phyloP scores from a whole-genome alignment of 169 alveolate species.

The Plasmodium ovale region DNA sequence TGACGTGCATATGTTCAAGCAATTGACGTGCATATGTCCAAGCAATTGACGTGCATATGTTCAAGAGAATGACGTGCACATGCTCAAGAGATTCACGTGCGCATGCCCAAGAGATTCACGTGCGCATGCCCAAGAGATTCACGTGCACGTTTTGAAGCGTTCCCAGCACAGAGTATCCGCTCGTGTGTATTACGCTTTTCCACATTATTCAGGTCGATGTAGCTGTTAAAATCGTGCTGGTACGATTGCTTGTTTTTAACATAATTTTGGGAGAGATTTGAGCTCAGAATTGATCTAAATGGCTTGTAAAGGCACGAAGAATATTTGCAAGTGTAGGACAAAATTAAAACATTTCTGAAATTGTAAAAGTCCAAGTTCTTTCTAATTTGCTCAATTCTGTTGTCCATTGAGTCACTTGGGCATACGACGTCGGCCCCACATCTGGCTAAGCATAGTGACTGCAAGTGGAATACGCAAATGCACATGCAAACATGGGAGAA shows the following conservation, averaged over 20 bases:
- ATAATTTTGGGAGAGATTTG: constrained; percentile 80
- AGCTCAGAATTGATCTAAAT: constrained; percentile 89
- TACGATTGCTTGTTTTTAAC: constrained; percentile 86
- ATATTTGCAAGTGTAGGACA: constrained; percentile 90
- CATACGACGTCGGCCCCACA: constrained; percentile 91
- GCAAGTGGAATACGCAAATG: background rate
- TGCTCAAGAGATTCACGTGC: background rate
- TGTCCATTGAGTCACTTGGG: constrained; percentile 94
- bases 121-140: background rate
- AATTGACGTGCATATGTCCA: background rate
- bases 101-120: background rate
- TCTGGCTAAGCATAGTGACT: constrained; percentile 85
- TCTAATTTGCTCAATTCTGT: constrained; percentile 87
- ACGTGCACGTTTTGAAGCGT: background rate
- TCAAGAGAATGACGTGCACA: background rate
- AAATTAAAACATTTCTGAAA: constrained; percentile 82
- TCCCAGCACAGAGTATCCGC: background rate
- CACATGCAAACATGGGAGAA: background rate
- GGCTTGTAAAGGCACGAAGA: constrained; percentile 90
- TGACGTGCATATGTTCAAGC: no score
- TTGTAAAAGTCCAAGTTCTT: constrained; percentile 81
- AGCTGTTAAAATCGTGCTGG: constrained; percentile 83
- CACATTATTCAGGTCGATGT: constrained; percentile 69
- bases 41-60: background rate
- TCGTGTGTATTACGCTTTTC: constrained; percentile 53